Evolutionary conservation across 1,284 basidiomycete species (phyloP).

Genomic region (Leccinum subspadiceum): DNA sequence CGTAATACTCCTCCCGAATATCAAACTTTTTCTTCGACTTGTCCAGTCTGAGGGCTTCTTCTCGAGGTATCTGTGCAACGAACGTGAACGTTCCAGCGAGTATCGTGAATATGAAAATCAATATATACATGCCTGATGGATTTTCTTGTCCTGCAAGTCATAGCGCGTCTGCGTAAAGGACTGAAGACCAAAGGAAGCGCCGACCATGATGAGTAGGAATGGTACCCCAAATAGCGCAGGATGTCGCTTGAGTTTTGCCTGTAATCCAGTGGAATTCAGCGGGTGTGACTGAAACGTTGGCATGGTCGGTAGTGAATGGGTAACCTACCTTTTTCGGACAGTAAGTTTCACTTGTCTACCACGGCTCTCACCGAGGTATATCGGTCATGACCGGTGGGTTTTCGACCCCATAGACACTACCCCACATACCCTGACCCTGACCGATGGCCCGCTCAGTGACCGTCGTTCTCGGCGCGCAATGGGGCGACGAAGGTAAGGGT

Average conservation of each 20-base stretch:
- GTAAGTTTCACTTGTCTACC: neutral
- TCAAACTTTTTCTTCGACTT: conserved; percentile 86
- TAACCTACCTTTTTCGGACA: conserved; percentile 16
- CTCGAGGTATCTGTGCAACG: conserved; percentile 62
- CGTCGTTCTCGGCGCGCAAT: conserved; percentile 85
- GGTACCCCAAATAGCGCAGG: conserved; percentile 83
- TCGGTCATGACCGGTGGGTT: conserved; percentile 29
- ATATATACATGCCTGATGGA: conserved; percentile 56
- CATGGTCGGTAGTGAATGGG: conserved; percentile 38
- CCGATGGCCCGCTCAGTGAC: conserved; percentile 46
- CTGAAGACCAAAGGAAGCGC: conserved; percentile 82
- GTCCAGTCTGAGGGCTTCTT: conserved; percentile 82
- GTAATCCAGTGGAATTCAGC: conserved; percentile 44
- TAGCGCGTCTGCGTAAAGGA: conserved; percentile 90
- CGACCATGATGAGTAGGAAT: conserved; percentile 84
- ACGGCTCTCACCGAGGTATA: conserved; percentile 10
- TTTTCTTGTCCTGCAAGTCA: conserved; percentile 81
- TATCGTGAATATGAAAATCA: neutral
- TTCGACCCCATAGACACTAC: neutral
- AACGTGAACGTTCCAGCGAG: neutral
- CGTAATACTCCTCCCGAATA: conserved; percentile 94
- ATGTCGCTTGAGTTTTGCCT: conserved; percentile 50
- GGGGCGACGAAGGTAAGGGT: conserved; percentile 96
- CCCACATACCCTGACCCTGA: neutral
- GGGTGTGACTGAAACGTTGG: conserved; percentile 59